Conservation (phyloP, 1,139 yeast genomes). For the Geotrichum siamense region DNA sequence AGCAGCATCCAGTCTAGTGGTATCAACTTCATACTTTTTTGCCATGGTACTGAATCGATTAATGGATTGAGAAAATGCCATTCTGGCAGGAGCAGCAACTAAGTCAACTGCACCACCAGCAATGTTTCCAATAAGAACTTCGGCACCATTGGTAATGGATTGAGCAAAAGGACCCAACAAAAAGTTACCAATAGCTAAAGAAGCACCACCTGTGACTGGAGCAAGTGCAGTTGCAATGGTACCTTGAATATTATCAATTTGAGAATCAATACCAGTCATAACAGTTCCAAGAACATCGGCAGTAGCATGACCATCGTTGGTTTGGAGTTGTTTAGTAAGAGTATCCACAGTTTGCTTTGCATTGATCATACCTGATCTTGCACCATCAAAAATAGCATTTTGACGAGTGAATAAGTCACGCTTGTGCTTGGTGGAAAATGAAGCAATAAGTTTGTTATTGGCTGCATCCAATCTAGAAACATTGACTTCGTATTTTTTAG, state of each 20-base stretch:
- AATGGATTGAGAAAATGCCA: too few species aligned
- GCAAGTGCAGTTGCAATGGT: slow-evolving; percentile 22
- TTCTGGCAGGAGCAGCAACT: too few species aligned
- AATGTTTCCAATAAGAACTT: slow-evolving; percentile 24
- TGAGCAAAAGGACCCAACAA: slow-evolving; percentile 27
- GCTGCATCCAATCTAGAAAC: slow-evolving; percentile 16
- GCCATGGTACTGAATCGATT: too few species aligned
- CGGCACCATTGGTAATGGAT: too few species aligned
- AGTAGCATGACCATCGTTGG: slow-evolving; percentile 20
- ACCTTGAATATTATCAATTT: slow-evolving; percentile 10
- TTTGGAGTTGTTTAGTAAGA: slow-evolving; percentile 19
- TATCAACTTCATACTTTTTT: too few species aligned
- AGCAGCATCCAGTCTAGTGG: too few species aligned
- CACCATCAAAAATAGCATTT: slow-evolving; percentile 18
- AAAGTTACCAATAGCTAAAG: slow-evolving; percentile 24
- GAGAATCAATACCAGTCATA: slow-evolving; percentile 14
- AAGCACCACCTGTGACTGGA: slow-evolving; percentile 25
- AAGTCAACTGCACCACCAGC: slow-evolving; percentile 24
- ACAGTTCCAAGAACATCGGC: slow-evolving; percentile 12
- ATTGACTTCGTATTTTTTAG: slow-evolving; percentile 20
- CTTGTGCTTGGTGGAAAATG: slow-evolving; percentile 4
- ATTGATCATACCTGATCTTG: slow-evolving; percentile 22
- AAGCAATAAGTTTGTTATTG: slow-evolving; percentile 13
- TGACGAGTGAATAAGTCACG: slow-evolving; percentile 4
- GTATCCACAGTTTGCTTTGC: slow-evolving; percentile 24